Evolutionary conservation across 768 basidiomycete species (phyloP), one percentile per base, ranked within the genome.

Genomic region (Daedalea quercina): DNA sequence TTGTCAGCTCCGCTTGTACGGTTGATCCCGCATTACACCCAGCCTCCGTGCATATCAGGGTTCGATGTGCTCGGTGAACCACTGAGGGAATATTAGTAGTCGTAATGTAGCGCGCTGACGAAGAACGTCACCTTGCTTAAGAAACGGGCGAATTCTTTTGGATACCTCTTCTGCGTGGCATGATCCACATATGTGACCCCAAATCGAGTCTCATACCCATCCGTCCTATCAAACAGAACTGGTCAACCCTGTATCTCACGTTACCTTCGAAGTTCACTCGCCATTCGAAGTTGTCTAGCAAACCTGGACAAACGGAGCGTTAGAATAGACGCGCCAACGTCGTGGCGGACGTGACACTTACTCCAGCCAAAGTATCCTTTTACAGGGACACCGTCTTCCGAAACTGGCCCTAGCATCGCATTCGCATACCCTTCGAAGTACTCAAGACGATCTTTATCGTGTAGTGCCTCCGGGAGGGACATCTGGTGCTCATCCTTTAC

Each of bases 251-350:
- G n/a, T n/a, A n/a, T n/a, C n/a, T n/a, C n/a, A n/a, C n/a, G n/a
- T n/a, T n/a, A n/a, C n/a, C n/a, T n/a, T n/a, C n/a, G n/a, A n/a
- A n/a, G 3, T 20, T 22, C 35, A 24, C 52, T 19, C 47, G 66
- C 73, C 75, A 76, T 61, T 76, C 75, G 49, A 74, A 76, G 57
- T 75, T 76, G 56, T 76, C 71, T 15, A 73, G 61, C 42, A 73
- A 54, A 57, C 69, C 69, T 68, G 54, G 26, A 45, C n/a, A n/a
- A n/a, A n/a, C n/a, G 23, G 6, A 20, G 31, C 35, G 37, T 46
- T 13, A 47, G 52, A 44, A 55, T 50, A 49, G 3, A 42, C 12
- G 13, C n/a, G n/a, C n/a, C 15, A 34, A 28, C 11, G 25, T 19
- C 40, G 26, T 17, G 9, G 3, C 44, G 6, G 17, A 44, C 6